A percentile compares a stretch with the other conserved stretches of the same genome.
These are phyloP conservation scores for Botrytis paeoniae DNA, from an alignment of 2,329 filamentous ascomycete genomes.

Conservation along the genomic window DNA sequence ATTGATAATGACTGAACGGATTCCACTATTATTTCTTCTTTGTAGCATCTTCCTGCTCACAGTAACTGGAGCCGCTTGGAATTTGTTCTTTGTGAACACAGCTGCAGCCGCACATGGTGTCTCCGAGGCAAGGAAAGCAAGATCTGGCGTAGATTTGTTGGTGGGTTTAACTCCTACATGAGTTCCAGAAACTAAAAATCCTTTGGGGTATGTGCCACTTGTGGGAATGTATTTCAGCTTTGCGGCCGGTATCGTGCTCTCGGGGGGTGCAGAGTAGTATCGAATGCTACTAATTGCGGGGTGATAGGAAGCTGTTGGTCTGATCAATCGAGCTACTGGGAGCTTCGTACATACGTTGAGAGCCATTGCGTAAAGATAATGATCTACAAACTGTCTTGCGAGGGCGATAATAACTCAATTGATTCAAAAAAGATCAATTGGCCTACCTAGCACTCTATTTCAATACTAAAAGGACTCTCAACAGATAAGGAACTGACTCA, in stretches of 20 bases:
- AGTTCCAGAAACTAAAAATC: conserved; percentile 82
- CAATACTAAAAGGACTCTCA: background rate
- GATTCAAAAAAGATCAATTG: background rate
- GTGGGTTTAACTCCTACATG: conserved; percentile 91
- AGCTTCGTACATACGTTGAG: conserved; percentile 28
- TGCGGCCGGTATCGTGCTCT: conserved; percentile 63
- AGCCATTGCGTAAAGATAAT: conserved; percentile 30
- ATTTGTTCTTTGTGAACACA: conserved; percentile 97
- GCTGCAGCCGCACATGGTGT: conserved; percentile 81
- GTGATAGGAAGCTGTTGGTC: conserved; percentile 28
- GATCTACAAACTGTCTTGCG: background rate
- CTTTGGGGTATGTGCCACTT: conserved; percentile 81
- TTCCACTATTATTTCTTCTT: conserved; percentile 61
- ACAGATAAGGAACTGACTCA: conserved; percentile 19
- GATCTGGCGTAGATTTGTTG: conserved; percentile 87
- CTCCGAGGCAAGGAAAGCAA: conserved; percentile 85
- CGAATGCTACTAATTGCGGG: conserved; percentile 36
- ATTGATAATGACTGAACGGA: conserved; percentile 85
- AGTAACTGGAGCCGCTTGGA: conserved; percentile 92
- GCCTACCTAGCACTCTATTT: conserved; percentile 7
- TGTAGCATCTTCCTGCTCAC: conserved; percentile 73
- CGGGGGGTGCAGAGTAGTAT: conserved; percentile 57
- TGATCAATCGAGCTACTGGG: conserved; percentile 30
- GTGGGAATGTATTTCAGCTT: conserved; percentile 91
- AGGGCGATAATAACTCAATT: background rate